Conservation (phyloP, 257 asterid genomes). For the Solanum etuberosum region DNA sequence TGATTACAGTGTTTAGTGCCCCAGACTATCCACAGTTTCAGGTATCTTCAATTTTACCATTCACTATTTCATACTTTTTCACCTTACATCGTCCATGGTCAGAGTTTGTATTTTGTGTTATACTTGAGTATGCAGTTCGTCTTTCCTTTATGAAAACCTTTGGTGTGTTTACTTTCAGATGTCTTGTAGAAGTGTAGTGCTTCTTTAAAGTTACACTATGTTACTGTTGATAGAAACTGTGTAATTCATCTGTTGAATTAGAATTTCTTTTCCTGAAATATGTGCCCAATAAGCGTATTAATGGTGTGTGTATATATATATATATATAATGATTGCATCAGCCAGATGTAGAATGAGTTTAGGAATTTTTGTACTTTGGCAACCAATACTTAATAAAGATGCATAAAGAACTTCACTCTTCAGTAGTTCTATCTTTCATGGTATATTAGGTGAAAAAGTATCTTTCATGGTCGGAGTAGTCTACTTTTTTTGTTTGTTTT, state of each 20-base stretch:
- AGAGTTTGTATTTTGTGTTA: neutral
- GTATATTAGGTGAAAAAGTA: neutral
- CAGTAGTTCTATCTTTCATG: neutral
- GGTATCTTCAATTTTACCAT: constrained; percentile 31
- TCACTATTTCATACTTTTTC: neutral
- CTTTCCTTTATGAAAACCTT: neutral
- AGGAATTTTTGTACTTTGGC: neutral
- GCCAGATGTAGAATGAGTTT: neutral
- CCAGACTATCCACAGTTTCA: constrained; percentile 99
- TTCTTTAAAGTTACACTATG: neutral
- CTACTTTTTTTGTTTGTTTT: neutral
- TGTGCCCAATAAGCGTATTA: neutral
- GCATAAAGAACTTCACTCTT: neutral
- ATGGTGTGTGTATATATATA: neutral
- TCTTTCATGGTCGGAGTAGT: neutral
- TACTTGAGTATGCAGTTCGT: neutral
- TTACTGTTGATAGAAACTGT: neutral
- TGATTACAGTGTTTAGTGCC: constrained; percentile 89
- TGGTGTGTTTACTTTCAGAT: neutral
- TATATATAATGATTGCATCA: neutral
- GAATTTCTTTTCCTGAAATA: neutral
- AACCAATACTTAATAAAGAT: neutral
- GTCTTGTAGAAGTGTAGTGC: neutral
- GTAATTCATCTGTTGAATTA: neutral
- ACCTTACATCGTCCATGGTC: neutral